Conservation (phyloP, 1,284 basidiomycete species). For the Flammula alnicola region DNA sequence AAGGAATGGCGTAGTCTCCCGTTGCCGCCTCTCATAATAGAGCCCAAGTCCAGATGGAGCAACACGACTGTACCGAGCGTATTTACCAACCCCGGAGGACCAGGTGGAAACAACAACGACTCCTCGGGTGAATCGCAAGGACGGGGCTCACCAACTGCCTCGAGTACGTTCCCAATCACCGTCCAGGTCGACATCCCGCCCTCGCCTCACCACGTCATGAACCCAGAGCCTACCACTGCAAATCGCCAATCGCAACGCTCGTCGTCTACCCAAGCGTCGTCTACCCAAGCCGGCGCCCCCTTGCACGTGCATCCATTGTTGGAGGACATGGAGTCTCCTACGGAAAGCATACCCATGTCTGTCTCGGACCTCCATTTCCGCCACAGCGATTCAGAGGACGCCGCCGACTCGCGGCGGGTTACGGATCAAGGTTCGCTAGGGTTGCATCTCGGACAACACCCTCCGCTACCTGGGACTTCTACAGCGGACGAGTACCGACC, state of each 20-base stretch:
- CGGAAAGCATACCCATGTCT: conserved; percentile 71
- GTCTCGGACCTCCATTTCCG: conserved; percentile 70
- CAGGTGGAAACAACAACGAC: background rate
- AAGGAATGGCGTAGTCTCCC: conserved; percentile 6
- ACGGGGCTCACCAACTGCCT: conserved; percentile 20
- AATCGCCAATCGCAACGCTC: conserved; percentile 3
- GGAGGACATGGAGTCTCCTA: conserved; percentile 51
- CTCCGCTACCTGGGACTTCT: conserved; percentile 43
- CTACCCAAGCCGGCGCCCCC: conserved; percentile 15
- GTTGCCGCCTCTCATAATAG: conserved; percentile 4
- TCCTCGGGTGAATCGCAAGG: conserved; percentile 19
- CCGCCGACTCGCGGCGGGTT: conserved; percentile 41
- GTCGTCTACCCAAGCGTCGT: background rate
- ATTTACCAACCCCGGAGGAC: conserved; percentile 10
- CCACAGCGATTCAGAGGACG: conserved; percentile 51
- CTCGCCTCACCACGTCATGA: conserved; percentile 39
- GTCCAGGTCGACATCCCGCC: conserved; percentile 48
- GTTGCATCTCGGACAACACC: too few relatives aligned
- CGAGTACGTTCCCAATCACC: conserved; percentile 38
- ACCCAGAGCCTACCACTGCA: conserved; percentile 7
- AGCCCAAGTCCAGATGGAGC: conserved; percentile 41
- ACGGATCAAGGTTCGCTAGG: too few relatives aligned
- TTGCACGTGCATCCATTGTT: conserved; percentile 27
- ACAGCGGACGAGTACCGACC: conserved; percentile 15
- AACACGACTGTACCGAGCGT: conserved; percentile 36